Conservation (phyloP, 768 basidiomycete species). For the Mycena venus region DNA sequence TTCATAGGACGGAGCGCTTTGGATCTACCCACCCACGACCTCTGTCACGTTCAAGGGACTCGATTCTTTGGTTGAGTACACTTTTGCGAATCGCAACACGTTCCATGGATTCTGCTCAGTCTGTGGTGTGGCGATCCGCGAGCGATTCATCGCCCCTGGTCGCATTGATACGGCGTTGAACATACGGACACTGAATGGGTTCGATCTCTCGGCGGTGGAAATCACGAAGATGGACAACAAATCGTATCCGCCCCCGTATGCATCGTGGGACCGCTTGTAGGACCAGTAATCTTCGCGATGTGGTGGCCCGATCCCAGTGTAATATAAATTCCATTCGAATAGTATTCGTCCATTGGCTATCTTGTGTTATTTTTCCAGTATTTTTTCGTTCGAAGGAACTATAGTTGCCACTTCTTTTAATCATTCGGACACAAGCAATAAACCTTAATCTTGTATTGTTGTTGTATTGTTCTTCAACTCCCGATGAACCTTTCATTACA, state of each 20-base stretch:
- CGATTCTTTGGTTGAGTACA: slow-evolving; percentile 16
- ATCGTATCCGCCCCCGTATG: not conserved
- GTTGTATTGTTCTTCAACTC: too few species aligned
- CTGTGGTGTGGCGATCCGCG: slow-evolving; percentile 15
- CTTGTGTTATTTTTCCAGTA: too few species aligned
- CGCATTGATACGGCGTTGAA: slow-evolving; percentile 1
- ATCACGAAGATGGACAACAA: not conserved
- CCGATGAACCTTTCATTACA: too few species aligned
- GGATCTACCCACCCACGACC: slow-evolving; percentile 5
- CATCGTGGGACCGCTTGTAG: too few species aligned
- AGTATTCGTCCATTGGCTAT: too few species aligned
- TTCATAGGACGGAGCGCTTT: slow-evolving; percentile 12
- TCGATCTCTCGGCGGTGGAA: slow-evolving; percentile 2
- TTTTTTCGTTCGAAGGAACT: too few species aligned
- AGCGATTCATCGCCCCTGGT: not conserved
- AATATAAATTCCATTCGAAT: too few species aligned
- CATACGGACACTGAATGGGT: slow-evolving; percentile 16
- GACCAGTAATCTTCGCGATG: too few species aligned
- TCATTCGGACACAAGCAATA: too few species aligned
- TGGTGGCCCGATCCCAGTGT: too few species aligned
- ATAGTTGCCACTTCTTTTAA: too few species aligned
- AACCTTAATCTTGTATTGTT: too few species aligned
- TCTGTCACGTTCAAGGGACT: not conserved
- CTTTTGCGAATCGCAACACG: not conserved
- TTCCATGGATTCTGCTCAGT: slow-evolving; percentile 17